phyloP scores from a whole-genome alignment of 371 early-diverging fungal species.

The Thermomucor indicae-seudaticae region DNA sequence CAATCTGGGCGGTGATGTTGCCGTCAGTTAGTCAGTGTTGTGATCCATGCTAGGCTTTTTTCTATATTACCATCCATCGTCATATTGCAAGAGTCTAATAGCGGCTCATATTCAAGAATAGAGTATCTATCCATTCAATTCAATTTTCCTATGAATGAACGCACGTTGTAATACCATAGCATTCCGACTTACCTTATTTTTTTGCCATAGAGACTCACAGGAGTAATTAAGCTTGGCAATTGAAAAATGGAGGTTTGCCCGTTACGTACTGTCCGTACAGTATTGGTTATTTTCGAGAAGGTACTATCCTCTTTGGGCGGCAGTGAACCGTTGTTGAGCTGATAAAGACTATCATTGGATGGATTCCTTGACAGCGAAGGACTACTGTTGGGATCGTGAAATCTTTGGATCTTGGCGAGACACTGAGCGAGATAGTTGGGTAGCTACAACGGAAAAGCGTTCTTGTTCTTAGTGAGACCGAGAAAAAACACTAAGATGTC shows the following conservation, averaged over 20 bases:
- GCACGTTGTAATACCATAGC: slow-evolving; percentile 3
- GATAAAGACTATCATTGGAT: too few relatives aligned
- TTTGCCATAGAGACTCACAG: slow-evolving; percentile 88
- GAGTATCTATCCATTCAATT: slow-evolving; percentile 57
- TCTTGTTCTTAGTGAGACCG: too few relatives aligned
- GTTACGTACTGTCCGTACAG: slow-evolving; percentile 23
- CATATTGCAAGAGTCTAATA: slow-evolving; percentile 95
- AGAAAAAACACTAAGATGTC: slow-evolving; percentile 2
- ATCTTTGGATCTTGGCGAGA: slow-evolving; percentile 73
- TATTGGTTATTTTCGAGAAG: too few relatives aligned
- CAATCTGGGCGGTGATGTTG: too few relatives aligned
- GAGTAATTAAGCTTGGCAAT: slow-evolving; percentile 82
- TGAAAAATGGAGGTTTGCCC: slow-evolving; percentile 17
- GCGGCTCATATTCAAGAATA: slow-evolving; percentile 89
- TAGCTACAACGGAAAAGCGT: too few relatives aligned
- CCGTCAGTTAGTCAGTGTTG: neutral
- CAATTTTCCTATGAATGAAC: neutral
- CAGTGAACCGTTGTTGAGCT: slow-evolving; percentile 8
- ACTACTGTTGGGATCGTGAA: slow-evolving; percentile 71
- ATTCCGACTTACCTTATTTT: slow-evolving; percentile 62
- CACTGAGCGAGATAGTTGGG: slow-evolving; percentile 76
- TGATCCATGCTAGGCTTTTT: neutral
- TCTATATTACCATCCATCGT: slow-evolving; percentile 66
- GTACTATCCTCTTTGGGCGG: slow-evolving; percentile 11
- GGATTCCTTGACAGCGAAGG: too few relatives aligned